Evolutionary conservation across 2,329 filamentous ascomycete species (phyloP).

Genomic region (Metarhizium anisopliae): DNA sequence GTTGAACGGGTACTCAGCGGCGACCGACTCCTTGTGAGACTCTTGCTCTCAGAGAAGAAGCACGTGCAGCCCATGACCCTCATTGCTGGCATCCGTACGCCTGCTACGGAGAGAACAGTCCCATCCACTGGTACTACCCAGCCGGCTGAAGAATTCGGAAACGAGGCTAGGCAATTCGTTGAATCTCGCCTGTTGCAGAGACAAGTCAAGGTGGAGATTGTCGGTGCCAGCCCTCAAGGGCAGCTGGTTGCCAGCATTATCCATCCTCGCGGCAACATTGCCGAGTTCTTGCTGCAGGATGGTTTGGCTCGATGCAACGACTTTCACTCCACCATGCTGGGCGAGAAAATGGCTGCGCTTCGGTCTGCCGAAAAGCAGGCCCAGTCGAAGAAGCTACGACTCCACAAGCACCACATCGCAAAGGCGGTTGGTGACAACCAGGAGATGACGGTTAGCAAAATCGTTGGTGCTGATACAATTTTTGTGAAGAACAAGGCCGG

Average conservation of each 20-base stretch:
- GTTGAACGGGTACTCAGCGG: conserved; percentile 88
- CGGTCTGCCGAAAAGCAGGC: conserved; percentile 82
- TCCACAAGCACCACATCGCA: conserved; percentile 74
- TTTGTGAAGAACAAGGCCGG: conserved; percentile 79
- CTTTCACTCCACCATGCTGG: conserved; percentile 88
- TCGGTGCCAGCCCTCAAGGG: conserved; percentile 82
- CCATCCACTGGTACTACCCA: conserved; percentile 71
- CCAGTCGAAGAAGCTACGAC: conserved; percentile 63
- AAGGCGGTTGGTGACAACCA: conserved; percentile 57
- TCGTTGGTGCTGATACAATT: conserved; percentile 83
- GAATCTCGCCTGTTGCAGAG: conserved; percentile 81
- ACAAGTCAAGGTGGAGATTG: conserved; percentile 69
- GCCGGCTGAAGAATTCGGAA: conserved; percentile 79
- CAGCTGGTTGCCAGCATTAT: conserved; percentile 82
- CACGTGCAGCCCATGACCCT: conserved; percentile 86
- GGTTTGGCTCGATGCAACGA: conserved; percentile 90
- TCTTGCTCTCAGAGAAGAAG: conserved; percentile 71
- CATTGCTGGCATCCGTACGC: conserved; percentile 79
- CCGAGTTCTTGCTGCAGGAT: conserved; percentile 79
- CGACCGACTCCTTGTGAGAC: conserved; percentile 77
- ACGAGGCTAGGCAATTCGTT: conserved; percentile 81
- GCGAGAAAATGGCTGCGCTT: conserved; percentile 76
- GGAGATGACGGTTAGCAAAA: conserved; percentile 76
- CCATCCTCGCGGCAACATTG: conserved; percentile 88
- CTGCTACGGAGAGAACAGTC: conserved; percentile 78